phyloP scores from a whole-genome alignment of 2,329 filamentous ascomycete species.

The Anthostomella pinea region DNA sequence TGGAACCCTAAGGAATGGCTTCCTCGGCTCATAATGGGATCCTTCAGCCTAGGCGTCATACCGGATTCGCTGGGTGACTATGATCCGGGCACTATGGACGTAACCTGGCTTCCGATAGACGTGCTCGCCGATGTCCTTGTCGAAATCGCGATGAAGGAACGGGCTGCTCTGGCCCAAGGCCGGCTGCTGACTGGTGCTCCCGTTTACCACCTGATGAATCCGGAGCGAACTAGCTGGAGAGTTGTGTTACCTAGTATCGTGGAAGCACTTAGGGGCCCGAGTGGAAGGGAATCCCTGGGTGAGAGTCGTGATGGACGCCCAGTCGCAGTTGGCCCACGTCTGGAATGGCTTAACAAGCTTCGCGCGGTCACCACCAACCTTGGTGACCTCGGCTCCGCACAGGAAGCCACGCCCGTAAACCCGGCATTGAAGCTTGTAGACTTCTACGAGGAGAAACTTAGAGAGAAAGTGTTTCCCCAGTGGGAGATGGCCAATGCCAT shows the following conservation, averaged over 20 bases:
- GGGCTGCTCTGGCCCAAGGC: too few relatives aligned
- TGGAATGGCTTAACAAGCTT: conserved; percentile 8
- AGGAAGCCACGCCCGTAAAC: conserved; percentile 1
- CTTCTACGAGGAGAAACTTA: conserved; percentile 5
- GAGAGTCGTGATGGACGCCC: background rate
- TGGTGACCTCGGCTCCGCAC: conserved; percentile 1
- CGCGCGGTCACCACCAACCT: conserved; percentile 3
- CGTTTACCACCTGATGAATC: conserved; percentile 9
- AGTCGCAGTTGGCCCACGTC: conserved; percentile 2
- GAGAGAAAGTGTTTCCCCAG: conserved; percentile 1
- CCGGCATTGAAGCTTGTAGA: conserved; percentile 5
- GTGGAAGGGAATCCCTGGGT: too few relatives aligned
- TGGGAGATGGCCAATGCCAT: conserved; percentile 2
- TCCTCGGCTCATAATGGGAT: conserved; percentile 9
- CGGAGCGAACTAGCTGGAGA: too few relatives aligned
- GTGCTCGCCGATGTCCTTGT: conserved; percentile 6
- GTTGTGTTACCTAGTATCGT: too few relatives aligned
- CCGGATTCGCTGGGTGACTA: conserved; percentile 8
- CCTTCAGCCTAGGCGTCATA: conserved; percentile 7
- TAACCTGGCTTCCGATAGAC: conserved; percentile 10
- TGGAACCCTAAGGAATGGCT: conserved; percentile 14
- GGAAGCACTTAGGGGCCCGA: too few relatives aligned
- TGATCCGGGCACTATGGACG: conserved; percentile 1
- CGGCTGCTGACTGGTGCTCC: background rate
- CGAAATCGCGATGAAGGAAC: conserved; percentile 1